Conservation (phyloP, 1,139 yeast genomes). For the Petasospora fabianii region DNA sequence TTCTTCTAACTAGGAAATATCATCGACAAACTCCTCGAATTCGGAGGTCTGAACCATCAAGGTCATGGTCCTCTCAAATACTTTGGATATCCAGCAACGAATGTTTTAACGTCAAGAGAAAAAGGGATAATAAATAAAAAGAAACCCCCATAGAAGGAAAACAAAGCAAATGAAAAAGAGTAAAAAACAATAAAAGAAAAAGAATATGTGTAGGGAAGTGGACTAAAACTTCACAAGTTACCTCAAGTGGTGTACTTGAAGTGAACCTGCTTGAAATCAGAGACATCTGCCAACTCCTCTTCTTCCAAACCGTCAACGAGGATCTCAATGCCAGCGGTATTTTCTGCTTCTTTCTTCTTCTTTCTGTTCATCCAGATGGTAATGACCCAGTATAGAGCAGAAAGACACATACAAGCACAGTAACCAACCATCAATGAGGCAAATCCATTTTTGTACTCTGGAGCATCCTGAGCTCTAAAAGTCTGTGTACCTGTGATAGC, state of each 20-base stretch:
- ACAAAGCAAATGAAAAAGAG: background rate
- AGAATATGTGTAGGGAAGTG: background rate
- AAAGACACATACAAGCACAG: constrained; percentile 34
- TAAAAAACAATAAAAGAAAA: no score
- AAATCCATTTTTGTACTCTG: constrained; percentile 31
- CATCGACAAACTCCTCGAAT: no score
- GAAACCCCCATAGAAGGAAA: background rate
- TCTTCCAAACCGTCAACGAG: constrained; percentile 27
- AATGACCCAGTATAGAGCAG: constrained; percentile 13
- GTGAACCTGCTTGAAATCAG: constrained; percentile 45
- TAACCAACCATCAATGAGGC: constrained; percentile 49
- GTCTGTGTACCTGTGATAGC: constrained; percentile 47
- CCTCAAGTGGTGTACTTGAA: constrained; percentile 40
- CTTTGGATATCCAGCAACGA: no score
- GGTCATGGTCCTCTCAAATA: no score
- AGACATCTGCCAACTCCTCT: constrained; percentile 44
- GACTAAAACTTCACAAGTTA: no score
- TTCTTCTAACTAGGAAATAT: no score
- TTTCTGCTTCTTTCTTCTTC: constrained; percentile 26
- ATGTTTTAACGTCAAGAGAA: no score
- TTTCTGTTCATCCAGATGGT: constrained; percentile 32
- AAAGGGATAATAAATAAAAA: no score
- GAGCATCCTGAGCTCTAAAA: constrained; percentile 38
- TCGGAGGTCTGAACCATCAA: background rate
- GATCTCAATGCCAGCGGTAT: constrained; percentile 18